A percentile compares a stretch with the other conserved stretches of the same genome.
Evolutionary conservation across 225 moss, liverwort and hornwort species (phyloP).

Genomic region (Polytrichum commune): DNA sequence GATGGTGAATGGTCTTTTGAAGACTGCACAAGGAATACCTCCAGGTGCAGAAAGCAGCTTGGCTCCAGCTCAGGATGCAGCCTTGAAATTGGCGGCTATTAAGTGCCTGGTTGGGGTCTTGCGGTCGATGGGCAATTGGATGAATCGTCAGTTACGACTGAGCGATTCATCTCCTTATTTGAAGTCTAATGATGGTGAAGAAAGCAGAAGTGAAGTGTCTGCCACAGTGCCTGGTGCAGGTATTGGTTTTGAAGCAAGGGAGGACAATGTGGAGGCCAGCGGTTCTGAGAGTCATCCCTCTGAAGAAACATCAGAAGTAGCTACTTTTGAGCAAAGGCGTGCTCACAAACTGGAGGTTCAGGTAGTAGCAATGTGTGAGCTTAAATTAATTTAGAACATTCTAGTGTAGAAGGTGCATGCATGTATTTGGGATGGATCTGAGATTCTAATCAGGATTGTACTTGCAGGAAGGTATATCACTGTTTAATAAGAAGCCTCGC

Average conservation of each 20-base stretch:
- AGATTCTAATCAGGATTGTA: background rate
- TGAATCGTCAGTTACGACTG: conserved; percentile 62
- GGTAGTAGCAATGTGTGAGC: conserved; percentile 16
- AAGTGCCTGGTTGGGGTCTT: conserved; percentile 71
- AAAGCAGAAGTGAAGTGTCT: conserved; percentile 26
- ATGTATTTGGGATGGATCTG: background rate
- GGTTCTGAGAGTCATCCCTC: conserved; percentile 11
- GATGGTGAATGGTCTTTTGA: conserved; percentile 67
- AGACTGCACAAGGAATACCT: conserved; percentile 68
- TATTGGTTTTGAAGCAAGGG: conserved; percentile 31
- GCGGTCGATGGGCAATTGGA: conserved; percentile 69
- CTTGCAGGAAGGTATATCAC: conserved; percentile 60
- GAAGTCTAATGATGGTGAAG: conserved; percentile 41
- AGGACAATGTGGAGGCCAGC: conserved; percentile 24
- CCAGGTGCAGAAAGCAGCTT: conserved; percentile 65
- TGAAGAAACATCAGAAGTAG: conserved; percentile 59
- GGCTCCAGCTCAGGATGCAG: conserved; percentile 52
- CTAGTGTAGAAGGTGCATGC: background rate
- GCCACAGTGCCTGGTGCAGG: background rate
- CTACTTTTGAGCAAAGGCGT: conserved; percentile 61
- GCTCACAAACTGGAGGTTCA: conserved; percentile 70
- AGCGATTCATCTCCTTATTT: conserved; percentile 18
- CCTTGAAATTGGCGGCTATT: conserved; percentile 59
- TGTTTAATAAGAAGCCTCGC: conserved; percentile 68
- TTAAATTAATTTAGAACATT: too few relatives aligned